Conservation (phyloP, 164 flowering plant species). For the Vitis rotundifolia region DNA sequence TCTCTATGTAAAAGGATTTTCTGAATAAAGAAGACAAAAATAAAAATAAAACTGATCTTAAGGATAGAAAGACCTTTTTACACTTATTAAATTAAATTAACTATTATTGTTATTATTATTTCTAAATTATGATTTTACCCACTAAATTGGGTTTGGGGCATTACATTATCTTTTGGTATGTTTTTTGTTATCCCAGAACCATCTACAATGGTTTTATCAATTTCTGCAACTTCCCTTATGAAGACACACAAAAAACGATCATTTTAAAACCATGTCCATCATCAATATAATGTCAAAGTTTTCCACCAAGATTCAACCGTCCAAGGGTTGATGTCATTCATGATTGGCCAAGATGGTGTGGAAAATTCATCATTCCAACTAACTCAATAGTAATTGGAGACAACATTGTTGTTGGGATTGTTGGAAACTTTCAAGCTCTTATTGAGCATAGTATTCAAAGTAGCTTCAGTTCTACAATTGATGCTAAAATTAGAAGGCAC, state of each 20-base stretch:
- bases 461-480: not conserved
- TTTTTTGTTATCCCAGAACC: not conserved
- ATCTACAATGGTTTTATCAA: not conserved
- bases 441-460: too few species aligned
- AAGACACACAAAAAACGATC: not conserved
- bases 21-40: too few species aligned
- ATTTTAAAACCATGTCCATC: not conserved
- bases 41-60: too few species aligned
- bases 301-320: not conserved
- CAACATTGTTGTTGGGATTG: not conserved
- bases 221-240: not conserved
- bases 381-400: not conserved
- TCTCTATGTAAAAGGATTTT: too few species aligned
- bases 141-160: too few species aligned
- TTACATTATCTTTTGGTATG: too few species aligned
- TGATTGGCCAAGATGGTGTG: not conserved
- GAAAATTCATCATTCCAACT: not conserved
- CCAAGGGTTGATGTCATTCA: not conserved
- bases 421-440: not conserved
- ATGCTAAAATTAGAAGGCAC: not conserved
- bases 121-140: too few species aligned
- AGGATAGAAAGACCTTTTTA: too few species aligned
- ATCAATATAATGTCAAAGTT: not conserved
- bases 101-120: too few species aligned
- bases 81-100: too few species aligned